Conservation (phyloP, 192 early-diverging fungal genomes). For the Gaertneriomyces semiglobifer region DNA sequence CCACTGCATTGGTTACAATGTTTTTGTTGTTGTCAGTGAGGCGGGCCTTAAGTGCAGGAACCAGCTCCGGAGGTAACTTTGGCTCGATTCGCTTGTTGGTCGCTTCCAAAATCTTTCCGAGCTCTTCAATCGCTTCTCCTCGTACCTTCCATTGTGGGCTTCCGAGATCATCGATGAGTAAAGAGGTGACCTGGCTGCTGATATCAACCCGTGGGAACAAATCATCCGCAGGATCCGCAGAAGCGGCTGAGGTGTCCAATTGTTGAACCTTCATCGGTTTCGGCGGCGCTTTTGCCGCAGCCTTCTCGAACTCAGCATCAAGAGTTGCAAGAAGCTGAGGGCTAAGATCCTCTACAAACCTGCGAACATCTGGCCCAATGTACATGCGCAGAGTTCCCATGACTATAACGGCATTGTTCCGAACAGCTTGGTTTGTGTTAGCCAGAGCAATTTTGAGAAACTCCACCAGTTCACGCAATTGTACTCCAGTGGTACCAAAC, state of each 20-base stretch:
- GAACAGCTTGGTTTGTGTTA: constrained; percentile 82
- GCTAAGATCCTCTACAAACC: constrained; percentile 84
- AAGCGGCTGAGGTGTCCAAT: constrained; percentile 21
- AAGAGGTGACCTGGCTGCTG: constrained; percentile 52
- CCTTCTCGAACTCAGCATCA: constrained; percentile 92
- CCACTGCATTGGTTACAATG: constrained; percentile 72
- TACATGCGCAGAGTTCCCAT: constrained; percentile 79
- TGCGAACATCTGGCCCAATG: constrained; percentile 78
- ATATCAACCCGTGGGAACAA: constrained; percentile 88
- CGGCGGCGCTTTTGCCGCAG: constrained; percentile 64
- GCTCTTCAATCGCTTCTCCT: constrained; percentile 85
- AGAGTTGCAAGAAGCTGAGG: constrained; percentile 75
- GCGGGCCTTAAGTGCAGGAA: constrained; percentile 74
- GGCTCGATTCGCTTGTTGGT: constrained; percentile 82
- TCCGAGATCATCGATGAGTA: constrained; percentile 62
- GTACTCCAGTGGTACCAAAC: constrained; percentile 82
- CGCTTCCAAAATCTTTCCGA: constrained; percentile 67
- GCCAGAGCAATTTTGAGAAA: constrained; percentile 76
- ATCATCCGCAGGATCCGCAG: constrained; percentile 67
- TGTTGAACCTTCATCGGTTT: constrained; percentile 50
- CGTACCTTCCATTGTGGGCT: constrained; percentile 91
- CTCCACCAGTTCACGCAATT: constrained; percentile 74
- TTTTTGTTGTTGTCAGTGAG: constrained; percentile 91
- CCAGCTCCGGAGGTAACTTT: constrained; percentile 70
- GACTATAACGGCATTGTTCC: constrained; percentile 73